Base-by-base conservation (phyloP, 768 basidiomycete species). In the Mycena pura region DNA sequence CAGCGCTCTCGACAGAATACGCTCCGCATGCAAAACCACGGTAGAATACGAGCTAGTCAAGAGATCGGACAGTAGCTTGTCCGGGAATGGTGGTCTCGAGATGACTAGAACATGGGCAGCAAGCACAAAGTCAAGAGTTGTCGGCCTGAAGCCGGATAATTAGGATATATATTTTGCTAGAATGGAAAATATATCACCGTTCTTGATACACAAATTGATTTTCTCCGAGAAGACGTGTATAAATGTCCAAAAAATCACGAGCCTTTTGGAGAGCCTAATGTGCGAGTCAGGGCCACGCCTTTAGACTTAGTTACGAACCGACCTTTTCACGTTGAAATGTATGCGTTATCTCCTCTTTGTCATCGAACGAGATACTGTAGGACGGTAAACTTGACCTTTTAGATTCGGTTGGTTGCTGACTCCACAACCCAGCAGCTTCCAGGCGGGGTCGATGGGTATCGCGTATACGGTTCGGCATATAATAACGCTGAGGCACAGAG, bases 251-350 rank as follows among this genome's bases (percentile, higher is more conserved):
- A 24, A 76, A 75, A 3, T 79, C 73, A 28, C 81, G 82, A 14
- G 88, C 85, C 69, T 84, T 88, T 57, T 86, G 85, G 21, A 84
- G 56, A 6, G 87, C 76, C 91, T 92, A 52, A 25, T n/a, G 52
- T 6, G 40, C 32, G 17, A 50, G 9, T 11, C 45, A 15, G 21
- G 50, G 19, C n/a, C 49, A 25, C n/a, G 24, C 41, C 43, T 34
- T 21, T 29, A 38, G 17, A 32, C 13, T n/a, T 19, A 27, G 49
- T 25, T 22, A 22, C 9, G 36, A 25, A 14, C 9, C 25, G 25
- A 88, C 91, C 79, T 86, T 89, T 55, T 90, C 86, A 25, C 82
- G 80, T 65, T 85, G 83, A 66, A 92, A 92, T 0, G 83, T 82
- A 34, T 79, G 81, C 34, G 82, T 77, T 64, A 86, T 82, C 14